Base-by-base conservation (phyloP, 2,329 filamentous ascomycete species). In the Trichoderma sp. region DNA sequence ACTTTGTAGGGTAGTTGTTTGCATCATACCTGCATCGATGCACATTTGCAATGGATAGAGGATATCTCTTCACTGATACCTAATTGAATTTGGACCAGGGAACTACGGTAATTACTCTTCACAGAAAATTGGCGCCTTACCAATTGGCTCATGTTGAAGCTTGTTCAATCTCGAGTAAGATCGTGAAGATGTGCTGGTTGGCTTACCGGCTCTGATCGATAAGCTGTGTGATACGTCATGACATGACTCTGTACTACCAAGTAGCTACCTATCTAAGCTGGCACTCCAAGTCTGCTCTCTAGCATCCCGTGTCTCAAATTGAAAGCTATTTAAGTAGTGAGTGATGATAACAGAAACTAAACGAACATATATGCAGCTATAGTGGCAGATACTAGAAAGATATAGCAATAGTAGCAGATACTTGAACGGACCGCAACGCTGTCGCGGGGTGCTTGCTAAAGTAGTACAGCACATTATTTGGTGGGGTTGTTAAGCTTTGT, bases 401-500 rank as follows among this genome's bases (percentile, higher is more conserved):
- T 43, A 43, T 43, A 18, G 36, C 36, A 18, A 43, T 43, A 43
- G 36, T 8, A 43, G 36, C 6, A 2, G 15, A n/a, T 43, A 43
- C 39, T n/a, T 43, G 39, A 43, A n/a, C n/a, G 15, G n/a, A 18
- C 15, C 18, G 7, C 18, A 43, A 43, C 15, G 3, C 6, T 39
- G 36, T 39, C 36, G 36, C 15, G 36, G 36, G 15, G 39, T 43
- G 39, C 39, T 43, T 8, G 7, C 39, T 43, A 9, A 43, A 9
- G 39, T 18, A 39, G 36, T 43, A 43, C 39, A 43, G 39, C 39
- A 43, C 39, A 43, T 39, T 39, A 39, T 24, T 60, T 58, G 66
- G 39, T 61, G 56, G 66, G 66, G 56, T 68, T 68, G 12, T 18
- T 15, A 18, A 11, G 39, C 66, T 70, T 58, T 70, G 21, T 70